Percentiles rank a stretch among this genome's conserved stretches.
Conservation (phyloP, 306 rosid species). For the Trifolium fragiferum region DNA sequence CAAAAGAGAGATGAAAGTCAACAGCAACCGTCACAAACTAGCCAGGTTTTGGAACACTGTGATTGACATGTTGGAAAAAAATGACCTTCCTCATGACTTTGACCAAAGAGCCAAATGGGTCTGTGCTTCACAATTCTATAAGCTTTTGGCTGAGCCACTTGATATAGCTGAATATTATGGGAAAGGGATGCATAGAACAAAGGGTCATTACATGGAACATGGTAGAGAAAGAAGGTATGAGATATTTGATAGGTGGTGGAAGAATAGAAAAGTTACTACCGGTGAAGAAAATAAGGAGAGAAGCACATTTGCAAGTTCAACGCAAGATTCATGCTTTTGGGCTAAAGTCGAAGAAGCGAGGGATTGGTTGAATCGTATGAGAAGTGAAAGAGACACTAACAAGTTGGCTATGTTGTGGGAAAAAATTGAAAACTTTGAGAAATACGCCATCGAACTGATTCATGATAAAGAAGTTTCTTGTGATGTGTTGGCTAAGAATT, state of each 20-base stretch:
- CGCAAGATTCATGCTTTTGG: constrained; percentile 96
- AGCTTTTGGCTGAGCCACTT: constrained; percentile 80
- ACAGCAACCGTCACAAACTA: constrained; percentile 69
- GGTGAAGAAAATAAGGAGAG: constrained; percentile 49
- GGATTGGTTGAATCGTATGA: constrained; percentile 66
- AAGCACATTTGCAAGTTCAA: constrained; percentile 70
- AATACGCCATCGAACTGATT: constrained; percentile 57
- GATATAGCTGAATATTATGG: constrained; percentile 85
- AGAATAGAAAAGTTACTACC: constrained; percentile 38
- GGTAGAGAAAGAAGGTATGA: constrained; percentile 80
- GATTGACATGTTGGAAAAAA: constrained; percentile 62
- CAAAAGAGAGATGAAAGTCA: constrained; percentile 53
- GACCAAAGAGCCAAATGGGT: constrained; percentile 66
- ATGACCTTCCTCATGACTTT: constrained; percentile 69
- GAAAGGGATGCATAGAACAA: constrained; percentile 44
- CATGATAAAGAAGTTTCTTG: constrained; percentile 69
- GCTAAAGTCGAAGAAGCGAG: constrained; percentile 88
- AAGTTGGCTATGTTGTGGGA: constrained; percentile 52
- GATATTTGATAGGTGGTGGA: constrained; percentile 87
- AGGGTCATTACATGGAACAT: constrained; percentile 76
- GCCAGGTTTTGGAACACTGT: constrained; percentile 70
- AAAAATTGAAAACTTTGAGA: constrained; percentile 57
- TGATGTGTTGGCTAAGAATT: constrained; percentile 75
- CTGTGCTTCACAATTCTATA: constrained; percentile 63
- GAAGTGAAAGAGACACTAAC: constrained; percentile 55